Evolutionary conservation across 129 eudicot genomes (phyloP).

Genomic region (Centaurea solstitialis): DNA sequence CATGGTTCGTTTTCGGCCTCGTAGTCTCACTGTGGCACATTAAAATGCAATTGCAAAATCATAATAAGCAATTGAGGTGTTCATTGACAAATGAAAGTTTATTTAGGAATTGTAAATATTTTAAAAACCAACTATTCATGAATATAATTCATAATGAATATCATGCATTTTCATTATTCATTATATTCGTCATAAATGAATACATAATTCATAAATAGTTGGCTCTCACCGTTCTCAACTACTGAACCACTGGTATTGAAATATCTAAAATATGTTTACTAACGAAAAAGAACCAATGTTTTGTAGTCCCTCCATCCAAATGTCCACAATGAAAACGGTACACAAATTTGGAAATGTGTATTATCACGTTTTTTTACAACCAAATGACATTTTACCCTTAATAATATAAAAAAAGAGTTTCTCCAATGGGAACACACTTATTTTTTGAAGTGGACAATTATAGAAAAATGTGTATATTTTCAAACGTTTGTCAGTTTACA

Average conservation of each 20-base stretch:
- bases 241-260: not conserved
- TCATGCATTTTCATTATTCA: not conserved
- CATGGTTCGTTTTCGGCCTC: conserved; percentile 97
- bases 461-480: too few relatives aligned
- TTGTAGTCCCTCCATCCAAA: too few relatives aligned
- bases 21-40: conserved; percentile 66
- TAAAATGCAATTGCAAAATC: not conserved
- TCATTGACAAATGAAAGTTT: not conserved
- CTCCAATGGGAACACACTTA: too few relatives aligned
- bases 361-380: too few relatives aligned
- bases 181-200: not conserved
- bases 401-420: too few relatives aligned
- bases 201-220: not conserved
- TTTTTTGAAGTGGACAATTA: too few relatives aligned
- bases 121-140: not conserved
- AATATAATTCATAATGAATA: not conserved
- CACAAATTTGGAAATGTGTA: too few relatives aligned
- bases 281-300: not conserved
- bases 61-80: too few relatives aligned
- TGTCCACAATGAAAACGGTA: too few relatives aligned
- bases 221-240: not conserved
- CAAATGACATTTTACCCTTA: too few relatives aligned
- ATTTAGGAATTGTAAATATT: not conserved
- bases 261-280: not conserved
- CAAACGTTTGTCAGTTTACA: too few relatives aligned